These are phyloP conservation scores for Rhododendron williamsianum DNA, from an alignment of 148 eudicot species.

Conservation along the genomic window DNA sequence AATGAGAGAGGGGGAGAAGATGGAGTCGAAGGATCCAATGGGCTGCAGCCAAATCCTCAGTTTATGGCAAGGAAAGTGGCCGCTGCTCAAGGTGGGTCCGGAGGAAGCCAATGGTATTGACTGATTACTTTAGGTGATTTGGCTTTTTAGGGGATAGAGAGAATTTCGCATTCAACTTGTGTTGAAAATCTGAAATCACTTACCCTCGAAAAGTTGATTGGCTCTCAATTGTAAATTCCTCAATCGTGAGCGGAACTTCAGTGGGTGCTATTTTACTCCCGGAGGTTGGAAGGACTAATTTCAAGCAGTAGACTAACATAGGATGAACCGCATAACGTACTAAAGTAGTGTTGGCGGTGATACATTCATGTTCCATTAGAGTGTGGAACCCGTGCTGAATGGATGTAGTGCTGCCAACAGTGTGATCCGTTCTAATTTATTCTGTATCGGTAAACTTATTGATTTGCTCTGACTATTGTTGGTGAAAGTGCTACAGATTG, in stretches of 20 bases:
- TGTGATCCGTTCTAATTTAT: background rate
- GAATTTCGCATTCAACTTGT: background rate
- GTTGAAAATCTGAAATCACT: background rate
- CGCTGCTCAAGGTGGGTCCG: constrained; percentile 57
- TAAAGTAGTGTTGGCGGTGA: background rate
- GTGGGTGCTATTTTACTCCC: background rate
- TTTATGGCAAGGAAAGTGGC: constrained; percentile 72
- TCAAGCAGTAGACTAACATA: background rate
- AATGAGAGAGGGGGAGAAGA: constrained; percentile 66
- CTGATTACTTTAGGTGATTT: background rate
- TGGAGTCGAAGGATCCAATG: constrained; percentile 50
- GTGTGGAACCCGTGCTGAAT: background rate
- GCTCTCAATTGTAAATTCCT: background rate
- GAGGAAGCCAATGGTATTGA: constrained; percentile 70
- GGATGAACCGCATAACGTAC: background rate
- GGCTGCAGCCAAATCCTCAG: constrained; percentile 66
- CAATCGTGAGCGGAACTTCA: background rate
- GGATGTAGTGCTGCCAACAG: background rate
- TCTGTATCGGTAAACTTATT: background rate
- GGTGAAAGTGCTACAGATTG: background rate
- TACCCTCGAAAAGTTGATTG: background rate
- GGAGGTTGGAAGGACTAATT: background rate
- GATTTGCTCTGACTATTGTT: background rate
- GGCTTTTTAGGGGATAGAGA: background rate
- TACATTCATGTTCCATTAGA: background rate